A percentile compares a stretch with the other conserved stretches of the same genome.
These are phyloP conservation scores for Botrytis galanthina DNA, from an alignment of 2,329 filamentous ascomycete species.

Conservation along the genomic window DNA sequence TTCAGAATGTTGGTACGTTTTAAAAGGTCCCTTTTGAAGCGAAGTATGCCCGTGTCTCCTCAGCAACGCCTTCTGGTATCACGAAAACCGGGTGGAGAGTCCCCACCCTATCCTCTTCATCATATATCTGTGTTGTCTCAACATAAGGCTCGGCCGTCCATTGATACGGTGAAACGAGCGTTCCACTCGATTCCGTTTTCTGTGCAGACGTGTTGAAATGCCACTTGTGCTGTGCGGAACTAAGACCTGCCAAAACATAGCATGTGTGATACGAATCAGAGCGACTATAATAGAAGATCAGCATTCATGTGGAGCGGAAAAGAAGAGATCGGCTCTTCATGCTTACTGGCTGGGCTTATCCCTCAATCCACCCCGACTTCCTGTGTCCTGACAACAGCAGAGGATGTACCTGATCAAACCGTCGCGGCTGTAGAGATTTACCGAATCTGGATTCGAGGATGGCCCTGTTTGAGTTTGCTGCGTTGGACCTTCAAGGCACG, in stretches of 20 bases:
- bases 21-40: slow-evolving; percentile 35
- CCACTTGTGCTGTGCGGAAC: slow-evolving; percentile 73
- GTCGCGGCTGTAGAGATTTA: slow-evolving; percentile 73
- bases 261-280: slow-evolving; percentile 91
- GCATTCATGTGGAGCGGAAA: slow-evolving; percentile 22
- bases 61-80: slow-evolving; percentile 61
- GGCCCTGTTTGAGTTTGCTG: background rate
- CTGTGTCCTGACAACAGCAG: slow-evolving; percentile 76
- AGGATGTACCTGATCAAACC: slow-evolving; percentile 88
- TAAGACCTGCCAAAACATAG: slow-evolving; percentile 85
- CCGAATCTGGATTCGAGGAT: slow-evolving; percentile 27
- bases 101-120: slow-evolving; percentile 66
- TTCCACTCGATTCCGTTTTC: slow-evolving; percentile 39
- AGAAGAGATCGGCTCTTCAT: slow-evolving; percentile 17
- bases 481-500: slow-evolving; percentile 57
- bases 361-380: slow-evolving; percentile 72
- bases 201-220: slow-evolving; percentile 41
- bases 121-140: slow-evolving; percentile 61
- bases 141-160: slow-evolving; percentile 44
- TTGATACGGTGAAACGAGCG: slow-evolving; percentile 39
- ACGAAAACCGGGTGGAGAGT: slow-evolving; percentile 82
- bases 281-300: slow-evolving; percentile 47
- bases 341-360: slow-evolving; percentile 91
- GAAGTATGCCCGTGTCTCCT: slow-evolving; percentile 36
- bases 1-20: background rate